Base-by-base conservation (phyloP, 768 basidiomycete genomes). In the Myochromella boudieri region DNA sequence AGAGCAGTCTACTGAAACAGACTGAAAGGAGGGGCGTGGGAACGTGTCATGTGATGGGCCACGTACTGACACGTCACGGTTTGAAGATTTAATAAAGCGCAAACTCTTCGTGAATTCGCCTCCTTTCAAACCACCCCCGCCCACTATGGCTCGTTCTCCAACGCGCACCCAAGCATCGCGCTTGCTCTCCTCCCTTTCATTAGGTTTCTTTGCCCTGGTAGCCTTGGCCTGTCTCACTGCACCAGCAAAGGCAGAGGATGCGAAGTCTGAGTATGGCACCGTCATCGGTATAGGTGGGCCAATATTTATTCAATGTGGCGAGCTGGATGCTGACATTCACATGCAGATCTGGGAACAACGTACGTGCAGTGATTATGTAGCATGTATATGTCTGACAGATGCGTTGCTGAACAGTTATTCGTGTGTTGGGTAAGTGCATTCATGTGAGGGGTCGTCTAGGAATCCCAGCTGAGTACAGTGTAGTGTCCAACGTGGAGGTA, bases 201-300 rank as follows among this genome's bases (percentile, higher is more conserved):
- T 86, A 53, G 65, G 68, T 48, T 64, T 84, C 54, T 65, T 89
- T 67, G 71, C 80, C 59, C 66, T 90, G 67, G 55, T 91, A 51
- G 87, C 91, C 47, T 59, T 93, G 62, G 61, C 91, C 63, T 82
- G 80, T 63, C 70, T 92, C 54, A 82, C 79, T 59, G 85, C 89
- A 14, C 71, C 78, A 29, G 79, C 76, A 44, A 70, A 67, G 41
- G 91, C 90, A 36, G 82, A 87, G 55, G 85, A 84, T 27, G 48
- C 76, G 48, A 78, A 79, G 55, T 70, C 84, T 24, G 88, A 94
- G 60, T 94, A 89, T 66, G 93, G 94, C 46, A 87, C 88, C 28
- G 92, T 95, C 29, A 95, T 95, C 64, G 94, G 91, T 80, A 91
- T 92, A 63, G 88, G 87, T 90, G 55, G 38, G 84, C 70, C 1